Conservation (phyloP, 805 yeast species). For the Monosporozyma yasuniensis region DNA sequence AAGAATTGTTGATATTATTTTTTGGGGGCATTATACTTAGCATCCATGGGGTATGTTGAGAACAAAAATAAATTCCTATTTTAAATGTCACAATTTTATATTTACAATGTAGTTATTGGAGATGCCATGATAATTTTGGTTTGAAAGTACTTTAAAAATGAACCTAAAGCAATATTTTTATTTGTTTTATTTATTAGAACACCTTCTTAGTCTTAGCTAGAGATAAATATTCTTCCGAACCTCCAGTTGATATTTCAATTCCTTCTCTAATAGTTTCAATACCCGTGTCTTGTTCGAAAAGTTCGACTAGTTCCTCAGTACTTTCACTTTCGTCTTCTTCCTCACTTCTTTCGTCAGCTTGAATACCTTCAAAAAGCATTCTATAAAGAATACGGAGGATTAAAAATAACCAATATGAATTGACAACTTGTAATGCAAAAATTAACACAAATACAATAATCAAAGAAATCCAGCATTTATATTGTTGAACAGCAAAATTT, state of each 20-base stretch:
- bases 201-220: not conserved
- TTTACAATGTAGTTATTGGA: too few species aligned
- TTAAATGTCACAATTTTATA: not conserved
- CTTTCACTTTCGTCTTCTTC: slow-evolving; percentile 38
- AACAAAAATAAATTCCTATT: not conserved
- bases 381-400: slow-evolving; percentile 72
- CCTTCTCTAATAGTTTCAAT: not conserved
- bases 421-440: slow-evolving; percentile 74
- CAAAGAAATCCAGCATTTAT: slow-evolving; percentile 93
- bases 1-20: not conserved
- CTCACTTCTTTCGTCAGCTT: slow-evolving; percentile 80
- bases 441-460: slow-evolving; percentile 76
- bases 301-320: not conserved
- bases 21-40: not conserved
- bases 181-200: not conserved
- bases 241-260: not conserved
- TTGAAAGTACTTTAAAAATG: not conserved
- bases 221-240: not conserved
- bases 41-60: not conserved
- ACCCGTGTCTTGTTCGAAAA: not conserved
- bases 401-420: slow-evolving; percentile 78
- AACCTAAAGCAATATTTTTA: not conserved
- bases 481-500: slow-evolving; percentile 84
- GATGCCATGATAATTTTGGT: too few species aligned
- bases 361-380: slow-evolving; percentile 47